These are phyloP conservation scores for Starmerella potacharoeniae DNA, from an alignment of 805 yeast genomes.

Conservation along the genomic window DNA sequence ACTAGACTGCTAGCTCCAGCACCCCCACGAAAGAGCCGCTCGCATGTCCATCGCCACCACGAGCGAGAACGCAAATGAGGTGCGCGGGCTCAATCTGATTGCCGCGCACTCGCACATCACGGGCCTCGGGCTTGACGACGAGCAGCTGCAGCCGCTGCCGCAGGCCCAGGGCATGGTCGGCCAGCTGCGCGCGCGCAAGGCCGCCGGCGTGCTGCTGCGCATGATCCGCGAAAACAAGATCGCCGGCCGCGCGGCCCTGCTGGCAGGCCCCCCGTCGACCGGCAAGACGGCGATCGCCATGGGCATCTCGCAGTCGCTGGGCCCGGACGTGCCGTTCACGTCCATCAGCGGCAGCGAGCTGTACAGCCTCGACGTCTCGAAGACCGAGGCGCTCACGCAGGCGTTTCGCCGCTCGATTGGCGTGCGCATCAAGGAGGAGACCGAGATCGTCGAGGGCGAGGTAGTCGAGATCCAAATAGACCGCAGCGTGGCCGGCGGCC, in stretches of 20 bases:
- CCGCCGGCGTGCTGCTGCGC: conserved; percentile 87
- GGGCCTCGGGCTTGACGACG: conserved; percentile 86
- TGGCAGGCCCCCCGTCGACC: conserved; percentile 98
- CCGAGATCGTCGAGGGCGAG: conserved; percentile 97
- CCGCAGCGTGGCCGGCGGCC: conserved; percentile 91
- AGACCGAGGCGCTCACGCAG: conserved; percentile 93
- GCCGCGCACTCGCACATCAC: conserved; percentile 98
- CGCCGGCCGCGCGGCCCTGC: conserved; percentile 89
- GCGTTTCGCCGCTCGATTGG: conserved; percentile 95
- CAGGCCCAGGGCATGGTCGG: conserved; percentile 95
- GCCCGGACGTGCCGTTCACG: conserved; percentile 82
- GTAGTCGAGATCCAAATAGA: conserved; percentile 95
- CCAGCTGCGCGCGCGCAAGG: conserved; percentile 85
- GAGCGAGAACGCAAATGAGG: conserved; percentile 35
- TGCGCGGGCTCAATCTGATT: conserved; percentile 59
- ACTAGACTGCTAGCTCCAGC: too few relatives aligned
- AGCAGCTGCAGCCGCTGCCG: conserved; percentile 69
- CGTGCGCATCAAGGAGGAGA: conserved; percentile 87
- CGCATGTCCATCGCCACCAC: conserved; percentile 32
- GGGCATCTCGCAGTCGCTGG: conserved; percentile 49
- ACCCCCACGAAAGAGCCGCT: too few relatives aligned
- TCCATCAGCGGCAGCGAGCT: conserved; percentile 91
- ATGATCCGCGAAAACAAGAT: conserved; percentile 89
- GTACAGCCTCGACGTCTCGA: conserved; percentile 79
- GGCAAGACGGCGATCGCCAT: conserved; percentile 98